phyloP scores from a whole-genome alignment of 345 rosid genomes.

The Raphanus raphanistrum region DNA sequence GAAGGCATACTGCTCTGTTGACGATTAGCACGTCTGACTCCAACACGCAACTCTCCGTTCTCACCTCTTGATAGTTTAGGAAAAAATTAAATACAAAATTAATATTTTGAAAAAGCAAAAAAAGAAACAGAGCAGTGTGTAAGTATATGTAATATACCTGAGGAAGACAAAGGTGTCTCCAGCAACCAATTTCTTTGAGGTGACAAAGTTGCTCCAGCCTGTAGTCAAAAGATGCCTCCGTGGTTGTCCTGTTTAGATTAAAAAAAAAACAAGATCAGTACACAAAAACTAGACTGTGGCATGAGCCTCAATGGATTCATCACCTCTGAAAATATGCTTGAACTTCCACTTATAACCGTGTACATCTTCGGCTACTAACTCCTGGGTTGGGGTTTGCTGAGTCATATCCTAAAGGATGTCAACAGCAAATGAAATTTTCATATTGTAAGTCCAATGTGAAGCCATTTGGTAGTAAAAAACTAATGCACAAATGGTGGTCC shows the following conservation, averaged over 20 bases:
- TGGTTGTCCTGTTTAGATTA: constrained; percentile 68
- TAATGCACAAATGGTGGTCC: background rate
- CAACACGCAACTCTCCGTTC: constrained; percentile 73
- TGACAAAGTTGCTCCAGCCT: constrained; percentile 95
- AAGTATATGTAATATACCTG: constrained; percentile 51
- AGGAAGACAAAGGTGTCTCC: constrained; percentile 89
- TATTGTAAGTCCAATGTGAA: constrained; percentile 13
- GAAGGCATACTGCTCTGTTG: constrained; percentile 80
- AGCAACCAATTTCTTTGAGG: constrained; percentile 83
- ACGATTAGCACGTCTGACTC: constrained; percentile 67
- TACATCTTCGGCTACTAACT: constrained; percentile 84
- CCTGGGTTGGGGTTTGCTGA: constrained; percentile 88
- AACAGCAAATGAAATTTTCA: constrained; percentile 16
- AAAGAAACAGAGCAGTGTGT: constrained; percentile 2
- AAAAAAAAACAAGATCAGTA: constrained; percentile 1
- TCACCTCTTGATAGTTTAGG: constrained; percentile 56
- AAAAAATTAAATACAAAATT: constrained; percentile 1
- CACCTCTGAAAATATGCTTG: constrained; percentile 94
- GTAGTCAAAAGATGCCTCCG: constrained; percentile 92
- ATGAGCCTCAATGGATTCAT: background rate
- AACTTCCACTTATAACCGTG: constrained; percentile 94
- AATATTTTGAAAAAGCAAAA: constrained; percentile 9
- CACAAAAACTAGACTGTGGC: no score
- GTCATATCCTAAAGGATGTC: constrained; percentile 69
- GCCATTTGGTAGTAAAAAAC: constrained; percentile 5